Percentiles rank a stretch among this genome's conserved stretches.
Conservation (phyloP, 2,329 filamentous ascomycete genomes). For the Penicillium sp. region DNA sequence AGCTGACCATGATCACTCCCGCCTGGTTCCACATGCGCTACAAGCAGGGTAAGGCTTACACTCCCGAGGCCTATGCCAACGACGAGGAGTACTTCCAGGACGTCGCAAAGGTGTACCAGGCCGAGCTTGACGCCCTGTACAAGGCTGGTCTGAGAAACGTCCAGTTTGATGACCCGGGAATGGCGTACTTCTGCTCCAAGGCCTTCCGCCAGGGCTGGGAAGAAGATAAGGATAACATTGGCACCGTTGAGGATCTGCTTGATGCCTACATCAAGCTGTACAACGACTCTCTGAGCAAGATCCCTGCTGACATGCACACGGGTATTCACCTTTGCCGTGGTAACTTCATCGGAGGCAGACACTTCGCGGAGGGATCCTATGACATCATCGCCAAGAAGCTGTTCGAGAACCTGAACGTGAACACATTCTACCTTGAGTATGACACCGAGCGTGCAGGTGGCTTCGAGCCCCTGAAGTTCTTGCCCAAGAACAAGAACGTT, state of each 20-base stretch:
- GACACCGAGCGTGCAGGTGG: slow-evolving; percentile 57
- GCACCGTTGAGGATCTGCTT: slow-evolving; percentile 60
- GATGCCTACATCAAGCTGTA: slow-evolving; percentile 69
- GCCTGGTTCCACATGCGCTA: slow-evolving; percentile 62
- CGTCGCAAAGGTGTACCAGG: slow-evolving; percentile 56
- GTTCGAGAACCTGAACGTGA: slow-evolving; percentile 53
- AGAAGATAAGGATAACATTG: slow-evolving; percentile 57
- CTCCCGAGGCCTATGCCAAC: slow-evolving; percentile 47
- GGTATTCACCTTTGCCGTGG: slow-evolving; percentile 64
- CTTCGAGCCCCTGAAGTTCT: slow-evolving; percentile 55
- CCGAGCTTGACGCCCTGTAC: slow-evolving; percentile 53
- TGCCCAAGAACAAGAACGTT: slow-evolving; percentile 55
- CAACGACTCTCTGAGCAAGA: slow-evolving; percentile 58
- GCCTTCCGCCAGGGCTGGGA: slow-evolving; percentile 63
- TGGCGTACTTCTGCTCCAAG: slow-evolving; percentile 65
- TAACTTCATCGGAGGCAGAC: slow-evolving; percentile 58
- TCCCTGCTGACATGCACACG: slow-evolving; percentile 62
- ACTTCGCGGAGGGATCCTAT: slow-evolving; percentile 59
- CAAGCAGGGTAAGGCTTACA: slow-evolving; percentile 48
- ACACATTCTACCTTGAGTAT: slow-evolving; percentile 63
- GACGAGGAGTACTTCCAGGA: slow-evolving; percentile 57
- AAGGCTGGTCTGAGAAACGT: slow-evolving; percentile 56
- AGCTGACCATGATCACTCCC: slow-evolving; percentile 59
- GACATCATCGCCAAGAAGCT: slow-evolving; percentile 59
- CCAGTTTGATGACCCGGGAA: slow-evolving; percentile 58